These are phyloP conservation scores for Trifolium pratense DNA, from an alignment of 306 rosid genomes.

Conservation along the genomic window DNA sequence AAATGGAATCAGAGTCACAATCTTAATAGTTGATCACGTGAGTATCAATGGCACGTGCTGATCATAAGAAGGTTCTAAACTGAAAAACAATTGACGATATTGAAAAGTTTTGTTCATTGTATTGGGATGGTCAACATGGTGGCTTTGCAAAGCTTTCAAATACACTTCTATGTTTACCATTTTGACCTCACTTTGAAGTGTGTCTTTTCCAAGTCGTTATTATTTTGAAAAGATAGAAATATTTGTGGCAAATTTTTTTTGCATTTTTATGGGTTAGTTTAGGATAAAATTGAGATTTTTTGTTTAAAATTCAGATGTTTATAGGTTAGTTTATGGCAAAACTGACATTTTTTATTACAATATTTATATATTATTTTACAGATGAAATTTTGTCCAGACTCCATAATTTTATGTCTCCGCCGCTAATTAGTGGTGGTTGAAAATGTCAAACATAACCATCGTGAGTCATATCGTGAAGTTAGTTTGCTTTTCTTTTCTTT, in stretches of 20 bases:
- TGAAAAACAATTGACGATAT: slow-evolving; percentile 33
- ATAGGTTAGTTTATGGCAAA: too few species aligned
- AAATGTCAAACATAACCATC: slow-evolving; percentile 2
- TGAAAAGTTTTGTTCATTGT: slow-evolving; percentile 54
- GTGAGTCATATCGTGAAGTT: slow-evolving; percentile 28
- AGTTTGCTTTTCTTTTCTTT: slow-evolving; percentile 2
- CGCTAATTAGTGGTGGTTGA: too few species aligned
- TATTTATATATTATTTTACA: too few species aligned
- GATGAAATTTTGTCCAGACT: too few species aligned
- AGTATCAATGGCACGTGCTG: slow-evolving; percentile 49
- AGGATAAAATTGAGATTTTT: too few species aligned
- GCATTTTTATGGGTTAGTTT: too few species aligned
- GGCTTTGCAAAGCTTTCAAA: slow-evolving; percentile 55
- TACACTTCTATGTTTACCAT: neutral
- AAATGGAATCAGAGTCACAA: neutral
- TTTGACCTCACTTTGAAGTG: neutral
- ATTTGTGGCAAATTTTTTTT: too few species aligned
- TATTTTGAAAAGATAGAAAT: neutral
- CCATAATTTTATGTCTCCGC: too few species aligned
- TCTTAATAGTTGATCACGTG: slow-evolving; percentile 37
- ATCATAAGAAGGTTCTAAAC: slow-evolving; percentile 37
- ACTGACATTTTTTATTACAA: too few species aligned
- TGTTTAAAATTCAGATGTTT: too few species aligned
- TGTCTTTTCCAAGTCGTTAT: slow-evolving; percentile 1
- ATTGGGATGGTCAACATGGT: slow-evolving; percentile 74